Conservation (phyloP, 257 asterid species). For the Rauvolfia tetraphylla region DNA sequence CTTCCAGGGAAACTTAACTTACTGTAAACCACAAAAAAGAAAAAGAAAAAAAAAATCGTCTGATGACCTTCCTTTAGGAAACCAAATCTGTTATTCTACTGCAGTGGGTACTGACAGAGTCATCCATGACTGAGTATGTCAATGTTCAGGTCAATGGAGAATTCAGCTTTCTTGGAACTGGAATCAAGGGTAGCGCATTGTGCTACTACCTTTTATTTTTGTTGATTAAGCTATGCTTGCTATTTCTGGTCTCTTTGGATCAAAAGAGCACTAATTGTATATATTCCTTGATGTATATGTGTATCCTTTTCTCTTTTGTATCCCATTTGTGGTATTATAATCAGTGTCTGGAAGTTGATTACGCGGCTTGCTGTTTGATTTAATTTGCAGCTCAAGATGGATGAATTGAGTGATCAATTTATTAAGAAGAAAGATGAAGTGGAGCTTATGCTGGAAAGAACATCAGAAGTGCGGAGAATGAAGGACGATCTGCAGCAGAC, state of each 20-base stretch:
- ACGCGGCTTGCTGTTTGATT: slow-evolving; percentile 13
- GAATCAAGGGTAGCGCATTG: not conserved
- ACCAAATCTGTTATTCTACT: not conserved
- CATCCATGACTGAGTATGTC: not conserved
- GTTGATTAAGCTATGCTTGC: not conserved
- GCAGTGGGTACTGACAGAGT: not conserved
- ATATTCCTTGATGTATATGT: too few species aligned
- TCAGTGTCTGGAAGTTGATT: not conserved
- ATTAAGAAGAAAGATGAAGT: slow-evolving; percentile 53
- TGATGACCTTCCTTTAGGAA: not conserved
- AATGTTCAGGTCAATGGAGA: not conserved
- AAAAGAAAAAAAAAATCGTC: too few species aligned
- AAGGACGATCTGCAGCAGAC: slow-evolving; percentile 54
- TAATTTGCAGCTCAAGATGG: slow-evolving; percentile 60
- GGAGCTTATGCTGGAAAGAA: slow-evolving; percentile 54
- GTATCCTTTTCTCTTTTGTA: not conserved
- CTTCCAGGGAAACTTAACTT: not conserved
- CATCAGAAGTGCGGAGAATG: slow-evolving; percentile 71
- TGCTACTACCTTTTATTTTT: not conserved
- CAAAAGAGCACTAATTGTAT: not conserved
- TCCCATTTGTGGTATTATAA: not conserved
- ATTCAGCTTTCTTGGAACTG: not conserved
- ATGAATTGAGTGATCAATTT: slow-evolving; percentile 47
- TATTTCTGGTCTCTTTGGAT: not conserved
- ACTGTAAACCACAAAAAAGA: not conserved